These are phyloP conservation scores for Dothiorella sarmentorum DNA, from an alignment of 2,329 filamentous ascomycete species.

Conservation along the genomic window DNA sequence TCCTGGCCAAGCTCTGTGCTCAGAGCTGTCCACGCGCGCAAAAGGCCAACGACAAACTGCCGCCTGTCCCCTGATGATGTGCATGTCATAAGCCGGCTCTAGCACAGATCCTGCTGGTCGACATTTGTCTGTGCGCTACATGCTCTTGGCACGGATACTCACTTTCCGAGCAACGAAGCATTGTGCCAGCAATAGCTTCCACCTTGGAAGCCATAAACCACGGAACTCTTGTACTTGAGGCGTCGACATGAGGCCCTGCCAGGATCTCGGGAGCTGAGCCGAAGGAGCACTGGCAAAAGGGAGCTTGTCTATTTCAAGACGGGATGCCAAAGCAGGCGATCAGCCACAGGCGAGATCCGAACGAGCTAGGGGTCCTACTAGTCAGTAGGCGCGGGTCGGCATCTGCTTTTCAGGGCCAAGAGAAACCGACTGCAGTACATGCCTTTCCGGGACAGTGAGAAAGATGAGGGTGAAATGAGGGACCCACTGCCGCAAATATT, in stretches of 20 bases:
- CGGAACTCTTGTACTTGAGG: not conserved
- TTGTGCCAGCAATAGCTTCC: not conserved
- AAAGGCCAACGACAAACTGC: not conserved
- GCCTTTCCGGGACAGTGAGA: not conserved
- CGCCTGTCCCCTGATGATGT: slow-evolving; percentile 1
- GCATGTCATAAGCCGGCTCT: not conserved
- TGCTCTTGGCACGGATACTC: not conserved
- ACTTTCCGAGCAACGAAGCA: not conserved
- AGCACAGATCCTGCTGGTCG: not conserved
- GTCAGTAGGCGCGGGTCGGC: slow-evolving; percentile 6
- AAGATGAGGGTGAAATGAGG: slow-evolving; percentile 4
- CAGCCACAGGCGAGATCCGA: slow-evolving; percentile 12
- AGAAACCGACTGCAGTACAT: not conserved
- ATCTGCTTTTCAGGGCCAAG: not conserved
- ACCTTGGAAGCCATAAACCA: not conserved
- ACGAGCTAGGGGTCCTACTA: not conserved
- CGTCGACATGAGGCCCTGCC: not conserved
- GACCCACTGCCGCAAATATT: slow-evolving; percentile 8
- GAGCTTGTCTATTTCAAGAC: not conserved
- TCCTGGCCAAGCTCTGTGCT: slow-evolving; percentile 4
- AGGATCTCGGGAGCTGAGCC: not conserved
- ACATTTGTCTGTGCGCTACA: not conserved
- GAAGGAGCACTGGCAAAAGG: not conserved
- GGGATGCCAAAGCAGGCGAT: slow-evolving; percentile 2
- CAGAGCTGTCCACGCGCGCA: not conserved